A percentile compares a stretch with the other conserved stretches of the same genome.
These are phyloP conservation scores for Carex littledalei DNA, from an alignment of 176 grass and related monocot genomes.

Conservation along the genomic window DNA sequence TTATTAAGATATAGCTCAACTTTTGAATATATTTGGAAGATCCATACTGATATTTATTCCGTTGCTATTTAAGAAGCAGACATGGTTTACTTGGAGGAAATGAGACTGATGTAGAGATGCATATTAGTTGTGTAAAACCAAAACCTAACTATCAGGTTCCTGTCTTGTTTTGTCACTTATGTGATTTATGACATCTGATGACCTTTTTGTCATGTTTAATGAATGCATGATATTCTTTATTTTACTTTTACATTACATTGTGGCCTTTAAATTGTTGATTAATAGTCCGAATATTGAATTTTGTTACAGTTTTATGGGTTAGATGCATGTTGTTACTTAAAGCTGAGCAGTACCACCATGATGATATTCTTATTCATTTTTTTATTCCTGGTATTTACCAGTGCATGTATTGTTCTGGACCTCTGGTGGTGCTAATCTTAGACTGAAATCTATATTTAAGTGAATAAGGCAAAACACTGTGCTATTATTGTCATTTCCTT, in stretches of 20 bases:
- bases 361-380: neutral
- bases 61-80: neutral
- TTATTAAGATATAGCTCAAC: neutral
- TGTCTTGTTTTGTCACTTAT: conserved; percentile 10
- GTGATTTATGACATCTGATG: neutral
- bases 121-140: conserved; percentile 15
- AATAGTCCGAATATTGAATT: neutral
- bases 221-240: neutral
- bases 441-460: neutral
- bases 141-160: conserved; percentile 22
- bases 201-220: conserved; percentile 5
- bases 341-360: neutral
- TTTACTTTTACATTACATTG: neutral
- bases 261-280: neutral
- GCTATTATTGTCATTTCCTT: neutral
- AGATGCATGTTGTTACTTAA: neutral
- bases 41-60: neutral
- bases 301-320: neutral
- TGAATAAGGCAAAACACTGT: neutral
- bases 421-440: neutral
- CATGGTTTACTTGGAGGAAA: neutral
- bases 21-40: neutral
- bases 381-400: neutral
- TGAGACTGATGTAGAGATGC: conserved; percentile 7
- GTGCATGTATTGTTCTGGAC: neutral